These are phyloP conservation scores for Wickerhamomyces alni DNA, from an alignment of 805 yeast genomes.

Conservation along the genomic window DNA sequence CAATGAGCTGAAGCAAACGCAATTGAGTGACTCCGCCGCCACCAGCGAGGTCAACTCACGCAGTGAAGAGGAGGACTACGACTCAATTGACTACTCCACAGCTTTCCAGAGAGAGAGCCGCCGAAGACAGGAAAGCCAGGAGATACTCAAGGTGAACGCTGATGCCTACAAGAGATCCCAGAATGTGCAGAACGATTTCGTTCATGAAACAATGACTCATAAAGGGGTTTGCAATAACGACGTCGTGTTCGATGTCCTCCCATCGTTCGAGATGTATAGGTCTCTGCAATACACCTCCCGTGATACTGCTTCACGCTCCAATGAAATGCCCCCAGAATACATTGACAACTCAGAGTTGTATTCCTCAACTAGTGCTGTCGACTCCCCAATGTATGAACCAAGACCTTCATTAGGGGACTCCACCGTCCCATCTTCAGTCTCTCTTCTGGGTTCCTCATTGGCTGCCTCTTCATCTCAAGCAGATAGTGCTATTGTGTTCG, in stretches of 20 bases:
- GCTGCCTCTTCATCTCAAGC: not conserved
- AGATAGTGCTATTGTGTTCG: not conserved
- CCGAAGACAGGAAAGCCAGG: conserved; percentile 6
- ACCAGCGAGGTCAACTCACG: not conserved
- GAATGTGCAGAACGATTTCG: conserved; percentile 9
- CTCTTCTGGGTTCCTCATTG: not conserved
- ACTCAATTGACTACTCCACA: conserved; percentile 11
- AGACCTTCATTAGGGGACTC: not conserved
- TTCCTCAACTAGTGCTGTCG: not conserved
- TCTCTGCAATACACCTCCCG: conserved; percentile 35
- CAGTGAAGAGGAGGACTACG: too few species aligned
- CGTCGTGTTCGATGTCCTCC: conserved; percentile 46
- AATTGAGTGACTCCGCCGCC: too few species aligned
- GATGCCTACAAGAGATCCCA: not conserved
- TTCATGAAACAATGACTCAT: conserved; percentile 1
- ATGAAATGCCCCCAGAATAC: conserved; percentile 30
- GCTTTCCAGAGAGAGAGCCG: conserved; percentile 8
- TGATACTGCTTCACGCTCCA: conserved; percentile 28
- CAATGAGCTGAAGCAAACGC: too few species aligned
- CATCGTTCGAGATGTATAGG: conserved; percentile 66
- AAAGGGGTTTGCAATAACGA: conserved; percentile 7
- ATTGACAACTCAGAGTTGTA: conserved; percentile 13
- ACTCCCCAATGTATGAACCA: not conserved
- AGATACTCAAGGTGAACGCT: conserved; percentile 2
- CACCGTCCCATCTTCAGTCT: not conserved